Evolutionary conservation across 345 rosid genomes (phyloP), one percentile per base, ranked within the genome.

Genomic region (Sonneratia alba): DNA sequence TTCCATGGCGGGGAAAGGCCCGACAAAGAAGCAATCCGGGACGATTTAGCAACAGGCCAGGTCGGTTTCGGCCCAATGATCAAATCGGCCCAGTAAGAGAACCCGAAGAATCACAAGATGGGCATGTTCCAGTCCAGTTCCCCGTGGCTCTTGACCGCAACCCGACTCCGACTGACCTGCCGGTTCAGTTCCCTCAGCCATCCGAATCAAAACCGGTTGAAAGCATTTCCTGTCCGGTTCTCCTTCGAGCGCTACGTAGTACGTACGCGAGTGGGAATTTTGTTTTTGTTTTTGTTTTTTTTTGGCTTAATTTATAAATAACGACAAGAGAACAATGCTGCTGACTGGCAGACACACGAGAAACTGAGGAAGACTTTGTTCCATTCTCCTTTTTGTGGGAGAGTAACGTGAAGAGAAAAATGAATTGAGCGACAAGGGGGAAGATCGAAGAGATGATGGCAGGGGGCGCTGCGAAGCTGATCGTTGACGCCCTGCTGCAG

Each of bases 401-500:
- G 42, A 34, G 42, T 16, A 5, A 36, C 27, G 19, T 68, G 21
- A 45, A 45, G 45, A 7, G 27, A 24, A 66, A 71, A 16, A 73
- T 49, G 64, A 69, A 16, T 71, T 16, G 68, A 18, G n/a, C 24
- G 59, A 21, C 48, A 6, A 12, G 1, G 51, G 12, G 51, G 9
- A 22, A 38, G 64, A 59, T 57, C 45, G 27, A 18, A 57, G 51
- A 74, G 66, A 95, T 92, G 97, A 95, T 90, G 84, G 87, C 95
- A 7, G 97, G 93, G 68, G 88, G 97, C 79, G 97, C 96, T 7
- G 99, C 98, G 57, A 95, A 92, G 81, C 77, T 90, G 87, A 92
- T 95, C 67, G 99, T 95, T 45, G 98, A 92, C 76, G 97, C 99
- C 55, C 81, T 95, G 77, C 89, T 95, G 67, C 99, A 92, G 82